Conservation (phyloP, 2,329 filamentous ascomycete species). For the Cladosporium oxysporum region DNA sequence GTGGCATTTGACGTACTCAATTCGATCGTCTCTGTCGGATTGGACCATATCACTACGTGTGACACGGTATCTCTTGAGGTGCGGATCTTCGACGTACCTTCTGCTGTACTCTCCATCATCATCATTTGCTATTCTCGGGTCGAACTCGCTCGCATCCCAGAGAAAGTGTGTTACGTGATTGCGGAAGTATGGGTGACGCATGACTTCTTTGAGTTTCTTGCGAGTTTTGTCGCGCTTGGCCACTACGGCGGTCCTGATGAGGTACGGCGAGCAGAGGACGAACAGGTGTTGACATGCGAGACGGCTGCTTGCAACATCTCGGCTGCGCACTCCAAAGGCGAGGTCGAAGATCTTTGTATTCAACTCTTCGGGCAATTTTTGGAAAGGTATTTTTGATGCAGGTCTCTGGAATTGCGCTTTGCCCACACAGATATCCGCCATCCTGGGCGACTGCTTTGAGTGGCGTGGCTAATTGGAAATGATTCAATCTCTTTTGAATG, state of each 20-base stretch:
- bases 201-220: background rate
- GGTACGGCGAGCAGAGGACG: background rate
- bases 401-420: background rate
- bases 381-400: background rate
- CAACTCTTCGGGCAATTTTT: background rate
- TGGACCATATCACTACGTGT: no score
- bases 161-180: slow-evolving; percentile 5
- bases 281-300: background rate
- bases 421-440: no score
- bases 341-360: background rate
- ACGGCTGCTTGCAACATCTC: background rate
- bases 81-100: no score
- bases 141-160: slow-evolving; percentile 1
- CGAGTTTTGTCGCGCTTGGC: background rate
- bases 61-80: no score
- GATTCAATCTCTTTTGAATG: no score
- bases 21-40: no score
- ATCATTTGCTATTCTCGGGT: background rate
- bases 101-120: no score
- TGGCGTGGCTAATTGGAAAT: no score
- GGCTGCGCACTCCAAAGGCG: background rate
- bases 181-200: slow-evolving; percentile 9
- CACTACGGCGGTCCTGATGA: background rate
- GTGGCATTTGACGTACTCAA: no score
- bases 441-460: no score